Base-by-base conservation (phyloP, 805 yeast species). In the Wickerhamomyces bovis region DNA sequence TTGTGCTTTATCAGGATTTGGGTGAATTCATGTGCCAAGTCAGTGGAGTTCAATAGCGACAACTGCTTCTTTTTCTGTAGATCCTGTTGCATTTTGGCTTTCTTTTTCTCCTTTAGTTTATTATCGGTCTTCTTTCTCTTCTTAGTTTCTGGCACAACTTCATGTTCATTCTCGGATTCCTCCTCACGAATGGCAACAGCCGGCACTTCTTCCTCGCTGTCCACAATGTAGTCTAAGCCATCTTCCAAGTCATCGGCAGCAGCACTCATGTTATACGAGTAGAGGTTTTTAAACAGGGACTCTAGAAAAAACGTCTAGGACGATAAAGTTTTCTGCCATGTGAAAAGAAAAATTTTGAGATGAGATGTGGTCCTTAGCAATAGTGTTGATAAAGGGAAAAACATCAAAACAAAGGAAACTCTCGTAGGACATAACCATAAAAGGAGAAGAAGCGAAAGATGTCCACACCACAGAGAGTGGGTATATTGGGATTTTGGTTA, bases 231-330 rank as follows among this genome's bases (percentile, higher is more conserved):
- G 4, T 73, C 84, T 43, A 88, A 68, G 3, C 89, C 92, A 60
- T 87, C 95, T 44, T 86, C 90, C 48, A 88, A 69, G 50, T 84
- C 95, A 63, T 89, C 96, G 8, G 52, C 55, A 30, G 48, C 50
- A 25, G 31, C 40, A 22, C 51, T 52, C 55, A 52, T 52, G 3
- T 7, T 44, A 12, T 28, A 15, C 4, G n/a, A n/a, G n/a, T n/a
- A n/a, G n/a, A n/a, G n/a, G n/a, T n/a, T n/a, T n/a, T n/a, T n/a
- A n/a, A n/a, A n/a, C n/a, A n/a, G n/a, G n/a, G n/a, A n/a, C n/a
- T n/a, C n/a, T n/a, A n/a, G n/a, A 13, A 4, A n/a, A 28, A 28
- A 28, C 31, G 31, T 13, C 13, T 28, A 28, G 6, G 28, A 6
- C 6, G 12, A 25, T 25, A 4, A 10, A 3, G 21, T 41, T 16